Base-by-base conservation (phyloP, 2,329 filamentous ascomycete genomes). In the Paecilomyces sp. region DNA sequence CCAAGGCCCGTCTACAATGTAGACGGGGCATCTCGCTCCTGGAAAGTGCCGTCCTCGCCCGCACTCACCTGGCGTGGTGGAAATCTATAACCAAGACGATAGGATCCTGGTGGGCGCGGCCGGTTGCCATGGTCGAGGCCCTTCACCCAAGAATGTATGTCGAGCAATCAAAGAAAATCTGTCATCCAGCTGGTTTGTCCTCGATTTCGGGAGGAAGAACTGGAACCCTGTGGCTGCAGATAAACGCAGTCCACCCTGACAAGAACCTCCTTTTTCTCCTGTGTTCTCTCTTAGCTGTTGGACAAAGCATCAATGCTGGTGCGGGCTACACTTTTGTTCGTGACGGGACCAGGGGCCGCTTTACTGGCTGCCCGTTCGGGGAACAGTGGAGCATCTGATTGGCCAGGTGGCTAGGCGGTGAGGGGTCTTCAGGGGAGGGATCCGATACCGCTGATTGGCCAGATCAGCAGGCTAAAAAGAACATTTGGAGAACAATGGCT, bases 21-120 rank as follows among this genome's bases (percentile, higher is more conserved):
- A 28, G 25, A 28, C 6, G 25, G 1, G 6, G 25, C 36, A n/a
- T 47, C 36, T 18, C 13, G 1, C n/a, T 22, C 36, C 36, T 18
- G 5, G 6, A 2, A 47, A 18, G n/a, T 8, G n/a, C 41, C 22
- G 15, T 50, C 41, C 28, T 57, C 24, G 11, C n/a, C 28, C 30
- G 11, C 25, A 69, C 75, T 69, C 64, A 79, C 78, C 77, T 74
- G 61, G 89, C 89, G 81, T 93, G 90, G 75, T 93, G 89, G 72
- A 93, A 93, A 74, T 89, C 90, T 68, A 93, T 89, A 61, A 93
- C 88, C 64, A 88, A 86, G 55, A 93, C 88, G 71, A 92, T 81
- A 53, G 90, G 89, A 59, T 73, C 69, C 68, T 75, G 72, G 80
- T 78, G 71, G 88, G 88, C 69, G 60, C 58, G 66, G 56, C 62